A percentile compares a stretch with the other conserved stretches of the same genome.
Conservation (phyloP, 164 flowering plant genomes). For the Tetracentron sinense region DNA sequence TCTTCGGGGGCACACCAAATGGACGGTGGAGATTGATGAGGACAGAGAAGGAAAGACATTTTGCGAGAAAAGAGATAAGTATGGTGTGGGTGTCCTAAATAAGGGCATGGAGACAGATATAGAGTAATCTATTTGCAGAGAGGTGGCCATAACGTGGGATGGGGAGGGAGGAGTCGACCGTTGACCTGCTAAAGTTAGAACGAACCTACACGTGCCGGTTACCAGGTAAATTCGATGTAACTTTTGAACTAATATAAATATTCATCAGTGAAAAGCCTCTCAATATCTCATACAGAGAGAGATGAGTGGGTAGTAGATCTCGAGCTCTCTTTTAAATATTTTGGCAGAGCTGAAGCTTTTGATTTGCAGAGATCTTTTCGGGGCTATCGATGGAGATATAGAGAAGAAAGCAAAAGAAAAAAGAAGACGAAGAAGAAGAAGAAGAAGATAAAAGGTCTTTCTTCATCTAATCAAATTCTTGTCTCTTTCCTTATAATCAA, state of each 20-base stretch:
- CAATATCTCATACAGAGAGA: not conserved
- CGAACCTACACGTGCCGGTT: not conserved
- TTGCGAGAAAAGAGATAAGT: not conserved
- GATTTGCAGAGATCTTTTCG: not conserved
- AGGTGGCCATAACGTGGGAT: not conserved
- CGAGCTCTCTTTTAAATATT: too few relatives aligned
- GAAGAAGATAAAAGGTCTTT: not conserved
- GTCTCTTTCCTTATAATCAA: not conserved
- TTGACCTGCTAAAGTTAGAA: not conserved
- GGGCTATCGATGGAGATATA: not conserved
- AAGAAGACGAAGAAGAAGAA: not conserved
- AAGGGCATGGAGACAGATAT: not conserved
- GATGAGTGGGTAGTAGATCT: not conserved
- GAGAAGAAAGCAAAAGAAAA: not conserved
- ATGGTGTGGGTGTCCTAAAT: not conserved
- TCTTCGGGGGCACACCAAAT: too few relatives aligned
- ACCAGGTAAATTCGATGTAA: not conserved
- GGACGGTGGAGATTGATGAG: too few relatives aligned
- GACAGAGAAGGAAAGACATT: too few relatives aligned
- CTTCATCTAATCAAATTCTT: not conserved
- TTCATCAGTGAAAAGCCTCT: not conserved
- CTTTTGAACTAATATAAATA: not conserved
- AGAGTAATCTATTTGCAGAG: too few relatives aligned
- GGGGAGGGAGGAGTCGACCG: not conserved
- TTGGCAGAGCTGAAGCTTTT: not conserved